Conservation (phyloP, 2,329 filamentous ascomycete species). For the Penicillium sp. region DNA sequence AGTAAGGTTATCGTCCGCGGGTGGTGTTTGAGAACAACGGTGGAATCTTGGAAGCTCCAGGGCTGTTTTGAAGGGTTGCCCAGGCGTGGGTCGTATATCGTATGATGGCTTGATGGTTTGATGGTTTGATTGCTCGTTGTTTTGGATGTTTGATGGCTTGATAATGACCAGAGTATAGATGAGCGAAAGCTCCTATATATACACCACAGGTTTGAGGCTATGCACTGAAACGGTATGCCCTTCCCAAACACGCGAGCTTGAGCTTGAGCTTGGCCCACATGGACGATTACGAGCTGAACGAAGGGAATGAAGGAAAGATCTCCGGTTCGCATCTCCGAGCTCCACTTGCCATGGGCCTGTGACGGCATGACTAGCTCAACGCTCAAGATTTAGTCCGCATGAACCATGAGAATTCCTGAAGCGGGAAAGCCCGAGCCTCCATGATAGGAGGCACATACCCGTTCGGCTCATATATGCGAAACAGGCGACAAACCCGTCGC, state of each 20-base stretch:
- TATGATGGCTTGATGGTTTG: neutral
- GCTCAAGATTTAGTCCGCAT: conserved; percentile 16
- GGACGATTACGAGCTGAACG: conserved; percentile 17
- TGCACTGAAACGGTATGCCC: conserved; percentile 17
- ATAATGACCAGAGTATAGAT: neutral
- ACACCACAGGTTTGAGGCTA: conserved; percentile 14
- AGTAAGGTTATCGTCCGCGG: neutral
- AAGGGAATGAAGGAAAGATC: conserved; percentile 21
- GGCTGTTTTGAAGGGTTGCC: no score
- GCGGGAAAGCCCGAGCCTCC: conserved; percentile 2
- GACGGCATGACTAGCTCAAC: conserved; percentile 20
- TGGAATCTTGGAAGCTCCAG: neutral
- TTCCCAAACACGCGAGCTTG: conserved; percentile 22
- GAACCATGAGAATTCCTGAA: conserved; percentile 19
- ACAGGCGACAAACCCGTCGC: conserved; percentile 21
- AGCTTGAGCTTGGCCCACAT: conserved; percentile 27
- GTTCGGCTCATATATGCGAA: conserved; percentile 12
- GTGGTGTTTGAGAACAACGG: no score
- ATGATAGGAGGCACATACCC: conserved; percentile 19
- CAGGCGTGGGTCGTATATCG: no score
- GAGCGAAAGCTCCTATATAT: conserved; percentile 21
- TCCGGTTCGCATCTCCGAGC: conserved; percentile 14
- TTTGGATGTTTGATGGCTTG: neutral
- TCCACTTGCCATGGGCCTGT: conserved; percentile 19
- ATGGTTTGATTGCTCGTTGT: neutral